Conservation (phyloP, 495 filamentous ascomycete species). For the Cercophora samala region DNA sequence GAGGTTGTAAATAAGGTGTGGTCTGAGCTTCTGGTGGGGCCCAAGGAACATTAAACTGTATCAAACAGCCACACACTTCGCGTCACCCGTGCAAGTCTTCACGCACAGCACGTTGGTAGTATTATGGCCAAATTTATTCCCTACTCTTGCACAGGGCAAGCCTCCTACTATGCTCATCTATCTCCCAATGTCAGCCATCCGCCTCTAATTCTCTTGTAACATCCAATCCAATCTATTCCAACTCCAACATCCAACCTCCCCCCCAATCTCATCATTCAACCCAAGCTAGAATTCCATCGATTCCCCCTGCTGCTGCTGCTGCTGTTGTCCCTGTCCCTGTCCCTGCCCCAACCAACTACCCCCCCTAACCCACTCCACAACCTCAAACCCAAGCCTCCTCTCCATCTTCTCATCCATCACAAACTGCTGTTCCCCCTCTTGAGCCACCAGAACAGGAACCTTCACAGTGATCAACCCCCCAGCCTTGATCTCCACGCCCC, state of each 20-base stretch:
- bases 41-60: too few relatives aligned
- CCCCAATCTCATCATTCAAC: not conserved
- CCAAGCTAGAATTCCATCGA: conserved; percentile 7
- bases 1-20: conserved; percentile 25
- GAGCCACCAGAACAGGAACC: conserved; percentile 13
- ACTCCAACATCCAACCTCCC: too few relatives aligned
- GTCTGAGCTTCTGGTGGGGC: conserved; percentile 18
- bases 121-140: too few relatives aligned
- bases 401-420: conserved; percentile 63
- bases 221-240: not conserved
- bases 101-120: too few relatives aligned
- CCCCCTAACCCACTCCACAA: conserved; percentile 69
- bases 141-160: too few relatives aligned
- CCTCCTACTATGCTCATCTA: not conserved
- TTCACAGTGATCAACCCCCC: conserved; percentile 39
- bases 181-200: not conserved
- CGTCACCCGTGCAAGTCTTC: too few relatives aligned
- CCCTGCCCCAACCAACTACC: conserved; percentile 33
- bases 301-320: conserved; percentile 9
- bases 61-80: too few relatives aligned
- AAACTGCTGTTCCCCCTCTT: conserved; percentile 25
- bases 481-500: conserved; percentile 53
- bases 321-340: not conserved
- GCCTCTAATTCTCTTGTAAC: conserved; percentile 8
- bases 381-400: conserved; percentile 74